Conservation (phyloP, 176 grass and related monocot species). For the Cenchrus americanus region DNA sequence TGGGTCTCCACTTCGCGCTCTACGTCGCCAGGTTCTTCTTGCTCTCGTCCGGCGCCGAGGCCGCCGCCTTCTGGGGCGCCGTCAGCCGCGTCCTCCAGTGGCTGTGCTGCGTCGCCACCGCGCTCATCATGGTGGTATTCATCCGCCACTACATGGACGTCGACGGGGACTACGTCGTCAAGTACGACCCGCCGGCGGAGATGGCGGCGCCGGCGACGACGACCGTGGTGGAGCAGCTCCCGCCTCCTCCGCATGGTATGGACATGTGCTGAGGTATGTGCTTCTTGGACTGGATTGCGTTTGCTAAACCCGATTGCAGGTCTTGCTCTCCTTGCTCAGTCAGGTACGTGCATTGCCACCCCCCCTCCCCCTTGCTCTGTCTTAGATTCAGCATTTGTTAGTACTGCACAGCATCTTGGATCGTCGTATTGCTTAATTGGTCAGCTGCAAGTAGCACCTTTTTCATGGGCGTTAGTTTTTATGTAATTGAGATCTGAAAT, state of each 20-base stretch:
- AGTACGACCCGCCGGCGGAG: background rate
- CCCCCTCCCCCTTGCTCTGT: background rate
- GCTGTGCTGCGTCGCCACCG: background rate
- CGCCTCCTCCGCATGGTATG: background rate
- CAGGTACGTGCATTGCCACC: background rate
- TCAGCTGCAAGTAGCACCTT: background rate
- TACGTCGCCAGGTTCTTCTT: background rate
- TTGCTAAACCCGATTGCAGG: background rate
- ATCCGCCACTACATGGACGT: background rate
- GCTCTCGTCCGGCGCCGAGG: too few relatives aligned
- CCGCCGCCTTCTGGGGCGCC: background rate
- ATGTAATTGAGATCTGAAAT: background rate
- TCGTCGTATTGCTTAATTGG: background rate
- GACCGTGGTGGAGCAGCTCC: background rate
- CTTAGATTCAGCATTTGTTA: background rate
- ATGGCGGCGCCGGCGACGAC: background rate
- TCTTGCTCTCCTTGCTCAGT: background rate
- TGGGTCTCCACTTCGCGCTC: too few relatives aligned
- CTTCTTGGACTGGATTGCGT: background rate
- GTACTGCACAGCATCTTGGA: too few relatives aligned
- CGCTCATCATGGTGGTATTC: background rate
- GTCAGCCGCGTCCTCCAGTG: background rate
- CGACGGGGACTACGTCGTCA: background rate
- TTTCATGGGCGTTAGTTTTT: background rate
- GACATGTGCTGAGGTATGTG: background rate